Evolutionary conservation across 441 rosid genomes (phyloP).

Genomic region (Rhodomyrtus psidioides): DNA sequence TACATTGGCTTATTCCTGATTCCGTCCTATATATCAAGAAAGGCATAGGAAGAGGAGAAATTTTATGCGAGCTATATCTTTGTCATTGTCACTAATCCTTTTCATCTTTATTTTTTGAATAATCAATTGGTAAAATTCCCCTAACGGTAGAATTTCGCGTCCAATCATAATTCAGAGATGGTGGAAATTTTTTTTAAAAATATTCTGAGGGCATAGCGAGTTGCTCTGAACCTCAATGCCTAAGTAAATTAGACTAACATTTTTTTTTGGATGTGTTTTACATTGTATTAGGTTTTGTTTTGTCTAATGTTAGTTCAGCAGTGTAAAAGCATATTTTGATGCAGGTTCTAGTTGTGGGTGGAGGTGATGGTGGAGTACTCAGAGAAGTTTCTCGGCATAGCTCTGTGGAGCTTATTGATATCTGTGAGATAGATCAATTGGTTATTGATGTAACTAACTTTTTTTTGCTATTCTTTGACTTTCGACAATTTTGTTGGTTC

Average conservation of each 20-base stretch:
- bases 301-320: neutral
- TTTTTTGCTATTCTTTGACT: neutral
- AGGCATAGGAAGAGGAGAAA: neutral
- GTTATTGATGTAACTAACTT: constrained; percentile 79
- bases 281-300: neutral
- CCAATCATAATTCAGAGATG: neutral
- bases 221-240: neutral
- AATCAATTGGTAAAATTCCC: neutral
- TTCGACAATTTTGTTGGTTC: neutral
- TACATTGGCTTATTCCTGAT: neutral
- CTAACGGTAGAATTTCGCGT: neutral
- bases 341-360: constrained; percentile 98
- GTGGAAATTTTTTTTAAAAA: neutral
- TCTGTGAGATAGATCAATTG: constrained; percentile 96
- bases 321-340: neutral
- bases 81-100: neutral
- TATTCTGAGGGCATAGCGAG: neutral
- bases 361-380: constrained; percentile 98
- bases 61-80: neutral
- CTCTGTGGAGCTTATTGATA: constrained; percentile 81
- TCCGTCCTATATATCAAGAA: neutral
- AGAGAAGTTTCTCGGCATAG: constrained; percentile 87
- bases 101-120: neutral
- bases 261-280: neutral
- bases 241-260: neutral